Percentiles rank a stretch among this genome's conserved stretches.
Evolutionary conservation across 2,329 filamentous ascomycete species (phyloP).

Genomic region (Pseudogymnoascus sp.): DNA sequence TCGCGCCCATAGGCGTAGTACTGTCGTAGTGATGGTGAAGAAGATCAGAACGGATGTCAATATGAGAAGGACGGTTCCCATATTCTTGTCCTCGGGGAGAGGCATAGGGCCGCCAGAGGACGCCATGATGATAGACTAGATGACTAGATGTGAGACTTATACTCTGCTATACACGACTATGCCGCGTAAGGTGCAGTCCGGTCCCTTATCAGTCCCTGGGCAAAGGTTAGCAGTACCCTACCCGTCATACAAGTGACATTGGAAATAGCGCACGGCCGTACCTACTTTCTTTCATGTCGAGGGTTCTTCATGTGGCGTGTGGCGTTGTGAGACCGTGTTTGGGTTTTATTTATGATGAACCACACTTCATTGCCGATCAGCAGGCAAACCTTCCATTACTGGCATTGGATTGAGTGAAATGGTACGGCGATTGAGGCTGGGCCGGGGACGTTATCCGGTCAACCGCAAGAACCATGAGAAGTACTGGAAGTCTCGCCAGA

Average conservation of each 20-base stretch:
- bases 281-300: background rate
- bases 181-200: background rate
- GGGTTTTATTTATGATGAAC: background rate
- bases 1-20: conserved; percentile 30
- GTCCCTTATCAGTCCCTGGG: background rate
- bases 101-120: background rate
- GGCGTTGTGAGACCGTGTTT: background rate
- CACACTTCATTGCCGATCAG: background rate
- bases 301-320: background rate
- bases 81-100: conserved; percentile 7
- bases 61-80: conserved; percentile 28
- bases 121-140: background rate
- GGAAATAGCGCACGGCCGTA: background rate
- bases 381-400: background rate
- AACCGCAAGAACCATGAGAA: background rate
- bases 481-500: background rate
- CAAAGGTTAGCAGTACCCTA: background rate
- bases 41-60: conserved; percentile 30
- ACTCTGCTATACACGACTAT: background rate
- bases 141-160: background rate
- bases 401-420: background rate
- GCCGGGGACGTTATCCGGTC: background rate
- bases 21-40: conserved; percentile 30
- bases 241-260: background rate
- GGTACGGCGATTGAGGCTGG: background rate